phyloP scores from a whole-genome alignment of 495 filamentous ascomycete genomes.

The Penicillium riverlandense region DNA sequence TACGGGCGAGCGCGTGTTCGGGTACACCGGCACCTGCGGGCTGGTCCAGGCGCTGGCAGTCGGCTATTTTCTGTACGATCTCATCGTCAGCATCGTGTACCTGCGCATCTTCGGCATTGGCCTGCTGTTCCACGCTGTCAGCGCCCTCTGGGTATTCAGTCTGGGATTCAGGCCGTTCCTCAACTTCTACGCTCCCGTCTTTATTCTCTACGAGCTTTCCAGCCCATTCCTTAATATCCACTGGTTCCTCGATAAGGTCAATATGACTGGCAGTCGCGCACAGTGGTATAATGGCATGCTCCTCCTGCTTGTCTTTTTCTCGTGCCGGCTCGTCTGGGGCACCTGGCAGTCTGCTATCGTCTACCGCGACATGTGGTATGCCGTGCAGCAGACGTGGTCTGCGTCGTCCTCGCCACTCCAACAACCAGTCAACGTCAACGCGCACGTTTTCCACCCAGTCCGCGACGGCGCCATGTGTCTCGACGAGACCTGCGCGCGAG shows the following conservation, averaged over 20 bases:
- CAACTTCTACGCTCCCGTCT: constrained; percentile 84
- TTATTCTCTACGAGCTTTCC: constrained; percentile 97
- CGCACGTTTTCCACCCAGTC: constrained; percentile 26
- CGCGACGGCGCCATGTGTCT: constrained; percentile 26
- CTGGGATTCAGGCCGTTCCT: constrained; percentile 93
- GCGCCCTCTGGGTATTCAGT: constrained; percentile 76
- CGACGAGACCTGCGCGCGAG: constrained; percentile 26
- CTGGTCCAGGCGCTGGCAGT: constrained; percentile 77
- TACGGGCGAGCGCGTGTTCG: constrained; percentile 74
- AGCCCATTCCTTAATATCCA: constrained; percentile 93
- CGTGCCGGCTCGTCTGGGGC: constrained; percentile 86
- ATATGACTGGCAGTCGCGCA: constrained; percentile 74
- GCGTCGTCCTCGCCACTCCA: constrained; percentile 13
- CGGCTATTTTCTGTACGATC: constrained; percentile 96
- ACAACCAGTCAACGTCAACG: constrained; percentile 23
- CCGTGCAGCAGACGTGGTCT: constrained; percentile 44
- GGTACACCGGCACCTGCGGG: constrained; percentile 76
- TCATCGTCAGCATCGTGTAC: constrained; percentile 64
- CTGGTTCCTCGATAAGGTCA: constrained; percentile 98
- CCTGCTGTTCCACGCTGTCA: constrained; percentile 82
- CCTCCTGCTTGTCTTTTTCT: constrained; percentile 64
- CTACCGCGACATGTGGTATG: constrained; percentile 72
- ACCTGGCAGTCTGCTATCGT: constrained; percentile 71
- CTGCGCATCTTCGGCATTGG: constrained; percentile 80
- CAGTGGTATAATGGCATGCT: constrained; percentile 86